Conservation (phyloP, 495 filamentous ascomycete species). For the Trichoderma asperelloides region DNA sequence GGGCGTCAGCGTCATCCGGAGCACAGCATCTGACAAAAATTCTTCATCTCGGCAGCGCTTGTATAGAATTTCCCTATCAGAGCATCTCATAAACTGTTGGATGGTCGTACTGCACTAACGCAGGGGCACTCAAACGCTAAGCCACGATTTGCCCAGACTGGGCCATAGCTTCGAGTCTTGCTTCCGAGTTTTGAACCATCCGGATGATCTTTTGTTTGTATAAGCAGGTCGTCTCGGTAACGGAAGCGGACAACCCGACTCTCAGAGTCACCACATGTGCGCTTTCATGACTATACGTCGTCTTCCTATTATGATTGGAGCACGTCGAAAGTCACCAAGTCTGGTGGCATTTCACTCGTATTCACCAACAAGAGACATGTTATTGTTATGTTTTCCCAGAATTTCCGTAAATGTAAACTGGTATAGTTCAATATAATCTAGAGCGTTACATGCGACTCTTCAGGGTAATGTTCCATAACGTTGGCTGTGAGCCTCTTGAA, state of each 20-base stretch:
- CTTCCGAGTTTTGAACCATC: neutral
- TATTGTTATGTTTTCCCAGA: no score
- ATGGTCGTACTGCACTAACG: slow-evolving; percentile 1
- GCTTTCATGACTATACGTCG: neutral
- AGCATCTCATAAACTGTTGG: neutral
- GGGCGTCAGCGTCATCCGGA: neutral
- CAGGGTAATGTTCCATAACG: no score
- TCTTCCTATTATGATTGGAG: neutral
- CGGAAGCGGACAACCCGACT: neutral
- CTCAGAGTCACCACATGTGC: neutral
- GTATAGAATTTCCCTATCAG: neutral
- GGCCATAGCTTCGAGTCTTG: neutral
- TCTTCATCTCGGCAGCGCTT: neutral
- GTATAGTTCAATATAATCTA: no score
- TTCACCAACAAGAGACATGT: no score
- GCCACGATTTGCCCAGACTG: neutral
- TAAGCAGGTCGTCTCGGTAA: neutral
- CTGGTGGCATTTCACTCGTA: no score
- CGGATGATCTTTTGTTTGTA: neutral
- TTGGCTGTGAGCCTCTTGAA: neutral
- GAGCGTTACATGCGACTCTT: neutral
- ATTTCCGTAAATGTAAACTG: no score
- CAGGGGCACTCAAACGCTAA: neutral
- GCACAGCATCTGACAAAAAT: neutral
- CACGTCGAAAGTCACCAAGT: neutral